Evolutionary conservation across 306 rosid genomes (phyloP), one percentile per base, ranked within the genome.

Genomic region (Dalbergia cultrata): DNA sequence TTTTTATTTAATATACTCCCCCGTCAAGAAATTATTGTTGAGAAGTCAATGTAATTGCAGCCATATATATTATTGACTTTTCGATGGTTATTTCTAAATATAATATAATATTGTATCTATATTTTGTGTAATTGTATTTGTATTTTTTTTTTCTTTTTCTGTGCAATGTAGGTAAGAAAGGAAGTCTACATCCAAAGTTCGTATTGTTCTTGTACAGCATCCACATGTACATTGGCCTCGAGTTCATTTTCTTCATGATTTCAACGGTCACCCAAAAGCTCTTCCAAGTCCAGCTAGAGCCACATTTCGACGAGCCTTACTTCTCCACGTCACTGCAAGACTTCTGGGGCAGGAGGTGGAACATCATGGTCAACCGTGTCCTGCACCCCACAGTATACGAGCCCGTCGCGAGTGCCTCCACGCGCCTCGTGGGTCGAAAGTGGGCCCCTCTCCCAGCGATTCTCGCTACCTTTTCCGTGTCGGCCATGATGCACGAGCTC

Each of bases 311-410:
- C 0, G 43, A 67, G 31, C 88, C 88, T 0, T 85, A 85, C 50
- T 77, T 73, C 3, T 4, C 52, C 43, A 72, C 83, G 0, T 85
- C 88, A 0, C 74, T 85, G 5, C 88, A 85, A 62, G 81, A 85
- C 12, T 85, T 85, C 9, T 85, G 85, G 88, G 88, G 88, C 0
- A 72, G 67, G 26, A 41, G 88, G 4, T 85, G 88, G 88, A 85
- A 85, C 26, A 44, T 78, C 8, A 6, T 43, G 59, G 88, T 85
- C 34, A 77, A 77, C 44, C 78, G 83, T 1, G 1, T 81, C 7
- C 58, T 85, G 9, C 78, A 77, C 44, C 83, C 88, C 0, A 77
- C 81, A 13, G 60, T 85, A 2, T 85, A 85, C 54, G 44, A 60
- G 1, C 85, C 88, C 0, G 58, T 77, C 5, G 13, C 17, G 33